Evolutionary conservation across 148 eudicot genomes (phyloP).

Genomic region (Heliosperma pusillum): DNA sequence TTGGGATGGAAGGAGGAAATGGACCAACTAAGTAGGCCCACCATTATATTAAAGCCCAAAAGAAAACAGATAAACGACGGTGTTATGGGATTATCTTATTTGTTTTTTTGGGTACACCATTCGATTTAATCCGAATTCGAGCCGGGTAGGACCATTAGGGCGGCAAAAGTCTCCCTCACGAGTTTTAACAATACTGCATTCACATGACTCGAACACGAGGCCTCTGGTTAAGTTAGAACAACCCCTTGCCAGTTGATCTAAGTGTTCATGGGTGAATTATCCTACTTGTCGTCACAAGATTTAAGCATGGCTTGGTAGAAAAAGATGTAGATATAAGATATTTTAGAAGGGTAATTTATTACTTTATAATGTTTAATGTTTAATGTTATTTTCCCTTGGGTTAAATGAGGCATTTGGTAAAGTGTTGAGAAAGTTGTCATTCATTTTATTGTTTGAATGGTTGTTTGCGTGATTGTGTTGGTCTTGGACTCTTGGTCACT

Average conservation of each 20-base stretch:
- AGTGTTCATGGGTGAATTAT: no score
- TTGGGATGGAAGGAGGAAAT: slow-evolving; percentile 10
- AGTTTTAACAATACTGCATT: no score
- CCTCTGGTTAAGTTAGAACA: no score
- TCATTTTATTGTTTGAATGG: not conserved
- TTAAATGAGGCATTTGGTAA: slow-evolving; percentile 4
- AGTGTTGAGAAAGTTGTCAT: not conserved
- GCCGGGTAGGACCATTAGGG: no score
- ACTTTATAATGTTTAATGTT: not conserved
- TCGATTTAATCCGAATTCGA: no score
- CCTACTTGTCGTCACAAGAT: no score
- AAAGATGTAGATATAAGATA: not conserved
- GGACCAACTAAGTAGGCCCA: slow-evolving; percentile 2
- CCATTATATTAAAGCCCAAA: slow-evolving; percentile 4
- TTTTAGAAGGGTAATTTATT: not conserved
- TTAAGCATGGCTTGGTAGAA: slow-evolving; percentile 6
- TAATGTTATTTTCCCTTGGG: not conserved
- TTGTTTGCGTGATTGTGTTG: not conserved
- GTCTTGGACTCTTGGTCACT: not conserved
- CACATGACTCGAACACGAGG: no score
- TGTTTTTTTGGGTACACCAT: no score
- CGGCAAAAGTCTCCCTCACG: no score
- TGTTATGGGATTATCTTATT: no score
- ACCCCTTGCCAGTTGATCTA: no score
- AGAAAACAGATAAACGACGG: not conserved